Evolutionary conservation across 2,329 filamentous ascomycete genomes (phyloP).

Genomic region (Cladorrhinum sp.): DNA sequence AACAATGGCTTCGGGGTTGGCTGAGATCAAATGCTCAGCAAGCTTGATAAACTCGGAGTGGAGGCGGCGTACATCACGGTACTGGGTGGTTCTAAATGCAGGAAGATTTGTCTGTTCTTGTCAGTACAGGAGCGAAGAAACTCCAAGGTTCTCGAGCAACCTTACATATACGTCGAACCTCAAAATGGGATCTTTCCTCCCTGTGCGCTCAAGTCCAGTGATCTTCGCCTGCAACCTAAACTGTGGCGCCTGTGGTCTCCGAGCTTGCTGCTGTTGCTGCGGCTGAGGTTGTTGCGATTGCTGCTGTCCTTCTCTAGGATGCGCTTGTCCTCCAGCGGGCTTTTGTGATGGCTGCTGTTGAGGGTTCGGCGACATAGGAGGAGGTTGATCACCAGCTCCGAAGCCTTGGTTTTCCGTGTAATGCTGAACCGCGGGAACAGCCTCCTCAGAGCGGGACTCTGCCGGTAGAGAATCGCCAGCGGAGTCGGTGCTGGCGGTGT

Average conservation of each 20-base stretch:
- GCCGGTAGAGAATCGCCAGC: constrained; percentile 42
- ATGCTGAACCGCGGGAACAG: constrained; percentile 13
- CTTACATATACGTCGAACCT: constrained; percentile 95
- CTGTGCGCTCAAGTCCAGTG: constrained; percentile 85
- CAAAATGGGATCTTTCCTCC: constrained; percentile 92
- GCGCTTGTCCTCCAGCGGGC: constrained; percentile 9
- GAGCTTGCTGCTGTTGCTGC: constrained; percentile 49
- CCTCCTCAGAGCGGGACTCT: constrained; percentile 30
- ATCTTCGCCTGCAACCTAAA: constrained; percentile 94
- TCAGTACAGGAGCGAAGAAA: constrained; percentile 22
- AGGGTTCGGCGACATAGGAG: constrained; percentile 33
- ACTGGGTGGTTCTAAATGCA: constrained; percentile 95
- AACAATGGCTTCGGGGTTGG: constrained; percentile 94
- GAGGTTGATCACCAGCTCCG: constrained; percentile 24
- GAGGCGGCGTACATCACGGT: constrained; percentile 91
- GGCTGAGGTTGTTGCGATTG: constrained; percentile 29
- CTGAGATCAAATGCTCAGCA: constrained; percentile 91
- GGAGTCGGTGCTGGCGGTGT: constrained; percentile 45
- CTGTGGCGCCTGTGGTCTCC: constrained; percentile 57
- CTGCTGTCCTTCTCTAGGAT: constrained; percentile 11
- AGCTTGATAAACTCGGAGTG: constrained; percentile 96
- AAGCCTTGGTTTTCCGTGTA: constrained; percentile 16
- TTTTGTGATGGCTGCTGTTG: constrained; percentile 23
- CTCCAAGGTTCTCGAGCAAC: constrained; percentile 12
- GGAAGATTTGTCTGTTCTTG: constrained; percentile 85